Evolutionary conservation across 73 alveolate genomes (phyloP).

Genomic region (Tetrahymena borealis): DNA sequence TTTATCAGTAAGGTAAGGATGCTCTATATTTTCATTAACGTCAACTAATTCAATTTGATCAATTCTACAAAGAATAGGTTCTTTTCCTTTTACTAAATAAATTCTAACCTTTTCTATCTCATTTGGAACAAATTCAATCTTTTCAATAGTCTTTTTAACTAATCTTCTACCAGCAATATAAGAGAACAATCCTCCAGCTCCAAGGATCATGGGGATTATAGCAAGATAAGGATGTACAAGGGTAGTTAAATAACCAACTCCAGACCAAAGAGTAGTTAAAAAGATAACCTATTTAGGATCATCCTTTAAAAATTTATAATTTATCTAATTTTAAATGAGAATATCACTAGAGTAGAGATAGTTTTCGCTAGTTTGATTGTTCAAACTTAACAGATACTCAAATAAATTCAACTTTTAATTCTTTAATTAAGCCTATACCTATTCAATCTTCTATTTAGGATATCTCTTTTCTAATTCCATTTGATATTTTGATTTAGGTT

Average conservation of each 20-base stretch:
- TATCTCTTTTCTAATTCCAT: background rate
- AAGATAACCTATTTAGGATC: background rate
- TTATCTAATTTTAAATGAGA: background rate
- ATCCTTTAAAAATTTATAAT: background rate
- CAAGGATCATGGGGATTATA: background rate
- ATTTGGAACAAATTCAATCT: background rate
- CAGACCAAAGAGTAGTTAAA: background rate
- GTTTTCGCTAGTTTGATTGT: background rate
- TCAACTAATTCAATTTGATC: background rate
- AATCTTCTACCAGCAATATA: background rate
- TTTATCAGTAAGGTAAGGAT: background rate
- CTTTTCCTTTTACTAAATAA: background rate
- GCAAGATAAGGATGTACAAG: background rate
- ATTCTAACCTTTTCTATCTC: background rate
- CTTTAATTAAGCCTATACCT: background rate
- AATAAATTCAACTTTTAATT: background rate
- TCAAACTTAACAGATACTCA: background rate
- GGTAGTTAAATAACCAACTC: background rate
- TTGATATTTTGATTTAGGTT: background rate
- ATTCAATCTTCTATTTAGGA: background rate
- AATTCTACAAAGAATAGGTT: background rate
- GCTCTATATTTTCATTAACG: background rate
- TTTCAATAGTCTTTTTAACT: background rate
- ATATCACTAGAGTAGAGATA: background rate
- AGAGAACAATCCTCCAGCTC: background rate